Percentiles rank a stretch among this genome's conserved stretches.
phyloP scores from a whole-genome alignment of 352 stramenopile genomes.

The Pythium scleroteichum region DNA sequence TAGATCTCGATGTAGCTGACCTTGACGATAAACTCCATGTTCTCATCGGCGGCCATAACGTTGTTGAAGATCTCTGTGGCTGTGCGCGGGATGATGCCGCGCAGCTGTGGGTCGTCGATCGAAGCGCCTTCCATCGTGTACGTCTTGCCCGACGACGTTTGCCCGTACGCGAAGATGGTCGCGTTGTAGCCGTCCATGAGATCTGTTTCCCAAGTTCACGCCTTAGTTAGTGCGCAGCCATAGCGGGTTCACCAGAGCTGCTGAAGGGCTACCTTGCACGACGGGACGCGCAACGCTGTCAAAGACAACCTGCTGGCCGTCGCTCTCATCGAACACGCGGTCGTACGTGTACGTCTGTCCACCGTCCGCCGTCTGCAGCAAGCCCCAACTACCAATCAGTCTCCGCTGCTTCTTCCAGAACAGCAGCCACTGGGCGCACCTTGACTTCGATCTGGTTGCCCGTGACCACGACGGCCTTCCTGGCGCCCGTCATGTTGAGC shows the following conservation, averaged over 20 bases:
- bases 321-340: conserved; percentile 82
- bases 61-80: conserved; percentile 88
- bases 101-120: conserved; percentile 86
- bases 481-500: conserved; percentile 57
- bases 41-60: conserved; percentile 85
- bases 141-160: conserved; percentile 89
- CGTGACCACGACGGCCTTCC: conserved; percentile 54
- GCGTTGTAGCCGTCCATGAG: conserved; percentile 93
- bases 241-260: no score
- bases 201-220: conserved; percentile 42
- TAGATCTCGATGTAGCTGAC: conserved; percentile 97
- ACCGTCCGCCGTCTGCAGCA: conserved; percentile 46
- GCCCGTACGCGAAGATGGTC: conserved; percentile 93
- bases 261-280: conserved; percentile 55
- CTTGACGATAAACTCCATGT: conserved; percentile 93
- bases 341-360: conserved; percentile 90
- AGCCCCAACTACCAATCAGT: not conserved
- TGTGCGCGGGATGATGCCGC: conserved; percentile 88
- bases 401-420: not conserved
- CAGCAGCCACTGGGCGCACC: no score
- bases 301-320: conserved; percentile 88
- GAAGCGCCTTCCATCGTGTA: conserved; percentile 88
- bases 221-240: not conserved
- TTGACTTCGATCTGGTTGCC: conserved; percentile 70
- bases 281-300: conserved; percentile 85